Evolutionary conservation across 495 filamentous ascomycete genomes (phyloP).

Genomic region (Neurospora sp.): DNA sequence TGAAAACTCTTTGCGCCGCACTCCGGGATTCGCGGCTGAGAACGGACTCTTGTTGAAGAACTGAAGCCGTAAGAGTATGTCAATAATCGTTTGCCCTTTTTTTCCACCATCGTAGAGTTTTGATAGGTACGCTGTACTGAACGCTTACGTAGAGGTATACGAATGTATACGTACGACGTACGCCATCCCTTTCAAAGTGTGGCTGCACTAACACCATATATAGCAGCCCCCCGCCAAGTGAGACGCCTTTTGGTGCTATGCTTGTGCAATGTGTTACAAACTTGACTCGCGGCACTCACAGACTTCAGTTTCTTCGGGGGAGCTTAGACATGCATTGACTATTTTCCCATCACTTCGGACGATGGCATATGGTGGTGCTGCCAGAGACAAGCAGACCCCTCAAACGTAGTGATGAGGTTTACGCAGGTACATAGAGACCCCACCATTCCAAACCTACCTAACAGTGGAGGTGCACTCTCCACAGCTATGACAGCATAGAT

Average conservation of each 20-base stretch:
- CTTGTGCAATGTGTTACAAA: background rate
- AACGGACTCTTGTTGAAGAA: background rate
- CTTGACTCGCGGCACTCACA: background rate
- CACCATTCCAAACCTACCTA: background rate
- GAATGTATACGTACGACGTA: background rate
- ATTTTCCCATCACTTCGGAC: background rate
- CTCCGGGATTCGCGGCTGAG: background rate
- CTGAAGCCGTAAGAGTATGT: background rate
- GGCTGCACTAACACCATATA: background rate
- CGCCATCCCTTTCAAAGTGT: background rate
- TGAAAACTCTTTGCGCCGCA: background rate
- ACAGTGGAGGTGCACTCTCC: background rate
- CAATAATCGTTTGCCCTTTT: background rate
- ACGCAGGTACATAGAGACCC: background rate
- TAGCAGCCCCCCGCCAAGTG: background rate
- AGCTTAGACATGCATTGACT: background rate
- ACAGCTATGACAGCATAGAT: background rate
- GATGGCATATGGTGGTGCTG: background rate
- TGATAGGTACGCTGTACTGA: background rate
- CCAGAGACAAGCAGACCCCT: background rate
- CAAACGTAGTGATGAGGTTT: background rate
- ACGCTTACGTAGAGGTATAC: background rate
- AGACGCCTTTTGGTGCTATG: background rate
- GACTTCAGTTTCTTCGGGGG: background rate
- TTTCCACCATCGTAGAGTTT: background rate